Percentiles rank a stretch among this genome's conserved stretches.
These are phyloP conservation scores for Rubia tinctorum DNA, from an alignment of 305 asterid genomes.

Conservation along the genomic window DNA sequence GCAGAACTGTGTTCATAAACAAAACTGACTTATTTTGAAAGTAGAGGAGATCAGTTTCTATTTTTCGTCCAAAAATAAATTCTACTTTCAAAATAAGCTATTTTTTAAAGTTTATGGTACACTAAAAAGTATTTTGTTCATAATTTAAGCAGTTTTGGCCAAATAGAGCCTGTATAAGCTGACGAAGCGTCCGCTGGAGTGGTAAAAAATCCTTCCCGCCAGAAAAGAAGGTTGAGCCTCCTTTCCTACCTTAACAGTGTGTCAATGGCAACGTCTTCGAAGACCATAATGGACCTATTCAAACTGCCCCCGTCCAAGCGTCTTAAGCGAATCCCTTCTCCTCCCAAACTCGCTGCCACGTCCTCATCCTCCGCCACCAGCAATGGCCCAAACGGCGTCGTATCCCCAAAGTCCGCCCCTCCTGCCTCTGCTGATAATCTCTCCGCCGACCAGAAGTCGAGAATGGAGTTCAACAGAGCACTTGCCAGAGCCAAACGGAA, in stretches of 20 bases:
- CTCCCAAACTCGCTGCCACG: constrained; percentile 14
- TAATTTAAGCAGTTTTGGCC: too few relatives aligned
- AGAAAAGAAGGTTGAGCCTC: not conserved
- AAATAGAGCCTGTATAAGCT: too few relatives aligned
- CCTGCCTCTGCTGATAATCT: constrained; percentile 12
- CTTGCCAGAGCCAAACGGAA: constrained; percentile 73
- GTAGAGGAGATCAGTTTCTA: too few relatives aligned
- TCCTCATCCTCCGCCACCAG: constrained; percentile 10
- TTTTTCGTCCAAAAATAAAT: too few relatives aligned
- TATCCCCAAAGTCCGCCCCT: not conserved
- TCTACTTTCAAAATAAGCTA: too few relatives aligned
- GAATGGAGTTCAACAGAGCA: constrained; percentile 69
- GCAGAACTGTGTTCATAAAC: too few relatives aligned
- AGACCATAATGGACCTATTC: constrained; percentile 68
- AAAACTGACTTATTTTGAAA: too few relatives aligned
- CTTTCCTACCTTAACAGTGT: not conserved
- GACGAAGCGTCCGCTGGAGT: not conserved
- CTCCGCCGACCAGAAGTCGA: constrained; percentile 55
- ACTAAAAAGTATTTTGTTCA: too few relatives aligned
- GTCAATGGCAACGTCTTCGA: constrained; percentile 53
- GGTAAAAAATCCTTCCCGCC: not conserved
- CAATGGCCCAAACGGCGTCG: constrained; percentile 20
- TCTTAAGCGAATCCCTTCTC: constrained; percentile 40
- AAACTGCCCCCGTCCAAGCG: constrained; percentile 84
- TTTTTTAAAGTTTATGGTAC: too few relatives aligned